Evolutionary conservation across 202 grass and related monocot genomes (phyloP), one percentile per base, ranked within the genome.

Genomic region (Musa balbisiana): DNA sequence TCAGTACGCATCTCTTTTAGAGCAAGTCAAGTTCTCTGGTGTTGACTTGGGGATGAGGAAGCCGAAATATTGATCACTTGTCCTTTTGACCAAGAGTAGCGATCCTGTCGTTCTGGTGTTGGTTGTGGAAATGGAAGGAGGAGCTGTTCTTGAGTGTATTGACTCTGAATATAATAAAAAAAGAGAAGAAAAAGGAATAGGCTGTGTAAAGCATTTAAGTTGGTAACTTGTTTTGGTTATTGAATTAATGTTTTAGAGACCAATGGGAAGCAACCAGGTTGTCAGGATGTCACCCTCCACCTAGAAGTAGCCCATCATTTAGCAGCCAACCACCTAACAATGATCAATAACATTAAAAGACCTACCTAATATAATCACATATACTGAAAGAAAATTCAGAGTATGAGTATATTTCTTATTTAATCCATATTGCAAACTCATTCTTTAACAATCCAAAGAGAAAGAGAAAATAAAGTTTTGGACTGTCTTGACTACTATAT

Each of bases 141-240:
- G 10, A 8, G 27, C 10, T 49, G 1, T 69, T 69, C 27, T 43
- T 69, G n/a, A 6, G 27, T 20, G 22, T 27, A 10, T 69, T 10
- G 14, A 49, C 66, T 49, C 2, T 0, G 15, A 22, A 69, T 43
- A 8, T 17, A 69, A 9, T 14, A 69, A 69, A 69, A 69, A 49
- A 0, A n/a, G 17, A 15, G 33, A 49, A 49, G 10, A 50, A 29
- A 49, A 69, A 66, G 4, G 20, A 13, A 12, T 0, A 16, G 33
- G 33, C 33, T 43, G 33, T n/a, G 12, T 2, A 13, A 20, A 66
- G 12, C 23, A 25, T 66, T 65, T 9, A 22, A 49, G 26, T 70
- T 69, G 67, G 17, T 70, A 17, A 70, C 43, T 67, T 67, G 49
- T 51, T 70, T 70, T 51, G 16, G 15, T n/a, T 70, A 20, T 20